Evolutionary conservation across 805 yeast species (phyloP), one percentile per base, ranked within the genome.

Genomic region (Candida ascalaphidarum): DNA sequence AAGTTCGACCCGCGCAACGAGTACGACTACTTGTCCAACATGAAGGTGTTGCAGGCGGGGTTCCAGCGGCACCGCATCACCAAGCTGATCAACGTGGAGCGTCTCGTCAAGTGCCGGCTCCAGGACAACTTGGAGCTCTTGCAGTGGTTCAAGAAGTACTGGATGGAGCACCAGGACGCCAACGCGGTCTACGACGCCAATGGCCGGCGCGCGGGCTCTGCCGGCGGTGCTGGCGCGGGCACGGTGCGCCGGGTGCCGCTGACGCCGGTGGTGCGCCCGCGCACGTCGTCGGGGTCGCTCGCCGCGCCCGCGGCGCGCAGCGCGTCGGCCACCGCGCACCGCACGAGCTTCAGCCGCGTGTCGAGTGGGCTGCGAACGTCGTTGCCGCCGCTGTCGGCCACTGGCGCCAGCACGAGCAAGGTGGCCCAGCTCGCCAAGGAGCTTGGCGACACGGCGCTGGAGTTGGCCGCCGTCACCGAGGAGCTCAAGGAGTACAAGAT

Each of bases 101-200:
- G 70, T 37, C 65, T 92, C 34, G 74, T 82, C 50, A 84, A 83
- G 54, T 92, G 96, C 60, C 68, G 82, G 45, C 72, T 92, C 41
- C 98, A 92, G 52, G 97, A 89, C 48, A 92, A 92, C 53, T 67
- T 92, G 44, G 97, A 88, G 58, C 81, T 92, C 44, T 60, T 88
- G 38, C 99, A 92, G 58, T 92, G 96, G 96, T 65, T 85, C 46
- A 78, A 82, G 47, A 71, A 70, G 44, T 77, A 65, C 44, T 89
- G 97, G 96, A 65, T 67, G 36, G 89, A 81, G 29, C 67, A 74
- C 45, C 77, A 71, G 47, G 79, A 78, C 32, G 78, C 77, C 31
- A 65, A 71, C 20, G 71, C 59, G 4, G 30, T 17, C 5, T 88
- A 88, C 46, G 94, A 88, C 51, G 74, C 96, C 1, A 51, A 53